Evolutionary conservation across 2,329 filamentous ascomycete genomes (phyloP), one percentile per base, ranked within the genome.

Genomic region (Pseudonectria buxi): DNA sequence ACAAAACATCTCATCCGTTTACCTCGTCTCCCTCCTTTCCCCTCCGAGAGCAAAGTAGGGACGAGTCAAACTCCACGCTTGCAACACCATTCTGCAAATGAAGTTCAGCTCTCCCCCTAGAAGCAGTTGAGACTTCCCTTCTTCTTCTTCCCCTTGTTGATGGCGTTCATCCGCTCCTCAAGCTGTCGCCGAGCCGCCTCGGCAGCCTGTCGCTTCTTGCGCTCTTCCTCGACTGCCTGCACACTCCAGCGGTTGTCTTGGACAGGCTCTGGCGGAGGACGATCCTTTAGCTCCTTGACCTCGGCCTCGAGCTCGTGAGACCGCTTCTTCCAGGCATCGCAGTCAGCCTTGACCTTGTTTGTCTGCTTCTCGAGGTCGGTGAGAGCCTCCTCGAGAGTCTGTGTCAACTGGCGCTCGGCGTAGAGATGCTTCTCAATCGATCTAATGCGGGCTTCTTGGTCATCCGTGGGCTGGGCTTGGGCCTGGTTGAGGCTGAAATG

Each of bases 121-220:
- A 98, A 98, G 75, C 92, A 98, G 70, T 95, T 96, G 63, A 98
- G 74, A 49, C 84, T 89, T 54, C 83, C 80, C 76, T 94, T 95
- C 77, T 94, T 89, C 75, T 90, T 95, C 72, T 94, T 92, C 68
- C 85, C 83, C 56, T 75, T 78, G 64, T 82, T 89, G 60, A 92
- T 83, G 39, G 85, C 82, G 55, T 90, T 88, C 81, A 98, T 98
- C 37, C 90, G 78, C 68, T 94, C 87, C 65, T 98, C 90, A 16
- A 98, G 76, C 54, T 94, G 86, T 26, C 83, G 85, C 35, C 85
- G 75, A 28, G 92, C 92, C 46, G 84, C 79, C 68, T 98, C 92
- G 25, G 94, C 89, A 44, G 90, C 86, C 46, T 87, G 75, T 41
- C 92, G 76, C 67, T 94, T 94, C 68, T 86, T 90, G 51, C 90